Percentiles rank a stretch among this genome's conserved stretches.
These are phyloP conservation scores for Crithidia bombi DNA, from an alignment of 208 protist genomes.

Conservation along the genomic window DNA sequence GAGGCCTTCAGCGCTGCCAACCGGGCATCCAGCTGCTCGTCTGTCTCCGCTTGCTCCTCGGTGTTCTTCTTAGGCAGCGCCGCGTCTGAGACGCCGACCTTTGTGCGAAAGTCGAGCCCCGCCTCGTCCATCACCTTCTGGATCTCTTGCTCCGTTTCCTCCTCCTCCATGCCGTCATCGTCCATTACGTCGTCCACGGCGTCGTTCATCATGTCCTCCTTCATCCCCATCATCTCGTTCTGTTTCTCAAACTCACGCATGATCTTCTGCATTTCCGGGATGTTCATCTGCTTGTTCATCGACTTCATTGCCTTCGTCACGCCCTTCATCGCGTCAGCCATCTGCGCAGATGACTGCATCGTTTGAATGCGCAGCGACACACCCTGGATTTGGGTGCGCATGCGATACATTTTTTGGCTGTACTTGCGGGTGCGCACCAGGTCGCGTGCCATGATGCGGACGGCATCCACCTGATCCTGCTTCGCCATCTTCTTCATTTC, in stretches of 20 bases:
- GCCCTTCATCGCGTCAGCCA: slow-evolving; percentile 93
- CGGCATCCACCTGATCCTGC: slow-evolving; percentile 95
- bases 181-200: slow-evolving; percentile 93
- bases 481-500: slow-evolving; percentile 98
- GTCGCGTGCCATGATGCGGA: slow-evolving; percentile 98
- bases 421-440: slow-evolving; percentile 96
- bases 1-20: slow-evolving; percentile 80
- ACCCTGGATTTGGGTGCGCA: slow-evolving; percentile 97
- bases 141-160: slow-evolving; percentile 90
- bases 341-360: slow-evolving; percentile 90
- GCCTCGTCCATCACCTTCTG: slow-evolving; percentile 93
- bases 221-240: slow-evolving; percentile 98
- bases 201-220: slow-evolving; percentile 99
- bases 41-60: slow-evolving; percentile 57
- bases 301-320: slow-evolving; percentile 89
- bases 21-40: slow-evolving; percentile 85
- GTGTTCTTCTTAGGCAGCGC: slow-evolving; percentile 50
- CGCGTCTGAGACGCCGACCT: slow-evolving; percentile 67
- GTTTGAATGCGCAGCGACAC: slow-evolving; percentile 95
- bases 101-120: slow-evolving; percentile 86
- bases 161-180: slow-evolving; percentile 91
- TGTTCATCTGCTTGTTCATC: slow-evolving; percentile 98
- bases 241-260: slow-evolving; percentile 98
- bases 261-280: slow-evolving; percentile 97
- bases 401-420: slow-evolving; percentile 97